phyloP scores from a whole-genome alignment of 1,139 yeast species.

The Zygosaccharomyces pseudobailii region DNA sequence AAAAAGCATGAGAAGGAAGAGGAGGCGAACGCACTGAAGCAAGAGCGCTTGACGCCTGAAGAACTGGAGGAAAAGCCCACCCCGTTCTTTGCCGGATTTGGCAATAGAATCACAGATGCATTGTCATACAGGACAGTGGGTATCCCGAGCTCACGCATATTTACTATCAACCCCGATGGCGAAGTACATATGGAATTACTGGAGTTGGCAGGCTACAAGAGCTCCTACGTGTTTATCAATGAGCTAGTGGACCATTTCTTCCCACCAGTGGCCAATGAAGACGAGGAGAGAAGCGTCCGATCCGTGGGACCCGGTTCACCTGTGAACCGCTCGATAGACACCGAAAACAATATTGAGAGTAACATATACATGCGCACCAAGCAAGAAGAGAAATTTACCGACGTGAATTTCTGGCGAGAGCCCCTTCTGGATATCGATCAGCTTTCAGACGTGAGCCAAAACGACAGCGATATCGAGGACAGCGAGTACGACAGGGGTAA shows the following conservation, averaged over 20 bases:
- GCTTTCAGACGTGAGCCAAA: constrained; percentile 32
- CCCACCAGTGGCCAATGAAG: constrained; percentile 66
- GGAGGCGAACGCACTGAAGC: constrained; percentile 5
- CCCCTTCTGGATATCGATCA: constrained; percentile 57
- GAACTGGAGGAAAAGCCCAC: constrained; percentile 26
- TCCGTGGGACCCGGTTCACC: constrained; percentile 34
- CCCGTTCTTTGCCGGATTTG: constrained; percentile 97
- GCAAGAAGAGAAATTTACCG: constrained; percentile 66
- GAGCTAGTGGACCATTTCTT: constrained; percentile 96
- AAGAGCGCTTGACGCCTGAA: constrained; percentile 5
- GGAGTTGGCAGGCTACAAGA: constrained; percentile 88
- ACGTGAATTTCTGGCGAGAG: constrained; percentile 88
- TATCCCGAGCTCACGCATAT: constrained; percentile 89
- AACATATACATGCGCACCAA: constrained; percentile 33
- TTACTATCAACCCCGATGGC: constrained; percentile 94
- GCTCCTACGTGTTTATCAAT: constrained; percentile 83
- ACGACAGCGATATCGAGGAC: constrained; percentile 24
- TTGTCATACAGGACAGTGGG: constrained; percentile 90
- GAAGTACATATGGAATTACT: constrained; percentile 96
- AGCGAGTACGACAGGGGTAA: constrained; percentile 1
- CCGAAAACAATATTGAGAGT: constrained; percentile 36
- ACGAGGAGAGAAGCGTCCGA: constrained; percentile 28
- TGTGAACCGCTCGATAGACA: constrained; percentile 16
- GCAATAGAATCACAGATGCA: constrained; percentile 96
- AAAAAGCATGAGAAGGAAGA: constrained; percentile 7